These are phyloP conservation scores for Colletotrichum sp. DNA, from an alignment of 2,329 filamentous ascomycete genomes.

Conservation along the genomic window DNA sequence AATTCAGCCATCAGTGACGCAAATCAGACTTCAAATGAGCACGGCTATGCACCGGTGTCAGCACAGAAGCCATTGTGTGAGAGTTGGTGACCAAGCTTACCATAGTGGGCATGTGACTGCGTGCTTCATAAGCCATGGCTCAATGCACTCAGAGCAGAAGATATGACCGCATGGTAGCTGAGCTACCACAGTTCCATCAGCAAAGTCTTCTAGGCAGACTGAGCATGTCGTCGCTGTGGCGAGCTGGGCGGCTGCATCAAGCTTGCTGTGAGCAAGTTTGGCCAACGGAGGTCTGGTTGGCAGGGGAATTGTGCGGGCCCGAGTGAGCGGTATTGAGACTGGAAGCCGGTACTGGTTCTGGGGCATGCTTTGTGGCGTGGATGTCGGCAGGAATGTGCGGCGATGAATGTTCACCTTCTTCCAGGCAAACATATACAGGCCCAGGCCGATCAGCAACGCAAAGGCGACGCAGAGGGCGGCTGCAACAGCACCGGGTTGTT, in stretches of 20 bases:
- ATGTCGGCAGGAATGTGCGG: not conserved
- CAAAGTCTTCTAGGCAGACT: conserved; percentile 1
- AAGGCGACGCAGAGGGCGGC: conserved; percentile 1
- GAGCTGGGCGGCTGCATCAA: not conserved
- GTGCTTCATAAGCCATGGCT: not conserved
- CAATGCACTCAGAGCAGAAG: conserved; percentile 10
- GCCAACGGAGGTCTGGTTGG: not conserved
- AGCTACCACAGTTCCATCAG: not conserved
- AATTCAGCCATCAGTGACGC: not conserved
- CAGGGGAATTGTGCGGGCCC: not conserved
- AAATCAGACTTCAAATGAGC: not conserved
- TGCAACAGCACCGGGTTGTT: not conserved
- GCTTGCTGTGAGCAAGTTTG: not conserved
- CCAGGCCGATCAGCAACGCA: not conserved
- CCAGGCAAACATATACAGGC: not conserved
- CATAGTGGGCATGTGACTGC: not conserved
- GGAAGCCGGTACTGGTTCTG: not conserved
- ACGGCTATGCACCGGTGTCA: not conserved
- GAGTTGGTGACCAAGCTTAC: not conserved
- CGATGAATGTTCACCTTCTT: not conserved
- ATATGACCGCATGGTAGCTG: not conserved
- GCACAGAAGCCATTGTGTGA: not conserved
- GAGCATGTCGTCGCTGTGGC: not conserved
- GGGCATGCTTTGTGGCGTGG: no score
- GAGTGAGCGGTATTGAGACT: not conserved